These are phyloP conservation scores for Inga oerstediana DNA, from an alignment of 306 rosid species.

Conservation along the genomic window DNA sequence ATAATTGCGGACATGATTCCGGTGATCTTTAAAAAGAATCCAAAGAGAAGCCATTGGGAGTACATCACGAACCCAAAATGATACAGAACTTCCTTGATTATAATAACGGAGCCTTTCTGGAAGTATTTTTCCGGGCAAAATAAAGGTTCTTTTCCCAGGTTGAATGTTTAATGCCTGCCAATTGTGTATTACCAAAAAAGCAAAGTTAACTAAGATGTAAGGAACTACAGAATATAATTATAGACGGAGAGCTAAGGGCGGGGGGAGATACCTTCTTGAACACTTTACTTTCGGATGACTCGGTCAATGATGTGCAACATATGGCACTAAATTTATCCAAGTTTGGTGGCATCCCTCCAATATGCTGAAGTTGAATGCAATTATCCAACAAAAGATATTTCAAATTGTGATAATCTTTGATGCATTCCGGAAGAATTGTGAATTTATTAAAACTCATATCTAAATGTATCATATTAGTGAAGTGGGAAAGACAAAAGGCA, in stretches of 20 bases:
- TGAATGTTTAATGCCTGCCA: background rate
- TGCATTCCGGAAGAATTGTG: too few species aligned
- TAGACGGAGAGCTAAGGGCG: background rate
- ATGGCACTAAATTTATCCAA: background rate
- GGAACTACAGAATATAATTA: background rate
- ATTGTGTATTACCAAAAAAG: background rate
- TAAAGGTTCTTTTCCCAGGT: background rate
- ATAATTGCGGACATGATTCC: too few species aligned
- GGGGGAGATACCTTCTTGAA: background rate
- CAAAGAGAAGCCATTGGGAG: too few species aligned
- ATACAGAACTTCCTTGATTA: background rate
- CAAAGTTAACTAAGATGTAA: background rate
- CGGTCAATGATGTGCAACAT: background rate
- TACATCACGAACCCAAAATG: too few species aligned
- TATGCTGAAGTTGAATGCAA: background rate
- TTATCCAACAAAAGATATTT: background rate
- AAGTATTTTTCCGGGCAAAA: background rate
- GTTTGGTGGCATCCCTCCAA: constrained; percentile 15
- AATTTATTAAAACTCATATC: too few species aligned
- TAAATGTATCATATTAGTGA: too few species aligned
- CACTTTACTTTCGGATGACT: background rate
- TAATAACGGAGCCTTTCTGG: background rate
- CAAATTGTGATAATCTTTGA: too few species aligned
- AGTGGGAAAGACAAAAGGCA: too few species aligned
- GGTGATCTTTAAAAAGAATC: too few species aligned